Percentiles rank a stretch among this genome's conserved stretches.
These are phyloP conservation scores for Thielaviopsis ethacetica DNA, from an alignment of 2,329 filamentous ascomycete species.

Conservation along the genomic window DNA sequence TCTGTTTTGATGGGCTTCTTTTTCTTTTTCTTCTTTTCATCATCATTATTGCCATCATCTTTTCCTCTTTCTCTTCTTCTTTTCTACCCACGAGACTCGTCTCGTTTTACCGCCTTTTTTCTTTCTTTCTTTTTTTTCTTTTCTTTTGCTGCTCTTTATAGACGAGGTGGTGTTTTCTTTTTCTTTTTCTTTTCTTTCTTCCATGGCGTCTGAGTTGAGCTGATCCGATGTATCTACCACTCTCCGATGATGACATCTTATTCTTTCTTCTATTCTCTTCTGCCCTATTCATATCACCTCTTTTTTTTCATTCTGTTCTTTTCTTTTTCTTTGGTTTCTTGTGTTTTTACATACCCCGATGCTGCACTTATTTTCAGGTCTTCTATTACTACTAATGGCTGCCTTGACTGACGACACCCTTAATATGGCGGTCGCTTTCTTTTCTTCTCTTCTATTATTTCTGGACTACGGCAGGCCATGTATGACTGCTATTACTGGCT, in stretches of 20 bases:
- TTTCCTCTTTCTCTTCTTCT: neutral
- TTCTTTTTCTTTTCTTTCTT: neutral
- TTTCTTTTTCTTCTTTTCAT: neutral
- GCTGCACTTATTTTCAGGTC: neutral
- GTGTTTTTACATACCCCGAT: constrained; percentile 4
- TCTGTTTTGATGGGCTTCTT: neutral
- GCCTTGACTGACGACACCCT: neutral
- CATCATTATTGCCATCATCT: neutral
- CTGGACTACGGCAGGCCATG: neutral
- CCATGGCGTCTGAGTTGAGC: neutral
- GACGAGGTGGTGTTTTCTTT: neutral
- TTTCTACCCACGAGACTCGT: neutral
- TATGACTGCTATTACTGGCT: neutral
- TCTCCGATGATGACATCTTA: constrained; percentile 1
- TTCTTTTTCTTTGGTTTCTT: neutral
- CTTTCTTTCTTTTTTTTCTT: neutral
- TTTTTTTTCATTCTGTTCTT: neutral
- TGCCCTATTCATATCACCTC: neutral
- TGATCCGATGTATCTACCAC: neutral
- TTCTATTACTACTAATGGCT: neutral
- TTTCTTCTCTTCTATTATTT: neutral
- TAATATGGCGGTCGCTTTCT: neutral
- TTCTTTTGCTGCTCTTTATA: neutral
- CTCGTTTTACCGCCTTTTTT: no score
- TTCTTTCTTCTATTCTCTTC: neutral